Conservation (phyloP, 2,329 filamentous ascomycete genomes). For the Beauveria rudraprayagi region DNA sequence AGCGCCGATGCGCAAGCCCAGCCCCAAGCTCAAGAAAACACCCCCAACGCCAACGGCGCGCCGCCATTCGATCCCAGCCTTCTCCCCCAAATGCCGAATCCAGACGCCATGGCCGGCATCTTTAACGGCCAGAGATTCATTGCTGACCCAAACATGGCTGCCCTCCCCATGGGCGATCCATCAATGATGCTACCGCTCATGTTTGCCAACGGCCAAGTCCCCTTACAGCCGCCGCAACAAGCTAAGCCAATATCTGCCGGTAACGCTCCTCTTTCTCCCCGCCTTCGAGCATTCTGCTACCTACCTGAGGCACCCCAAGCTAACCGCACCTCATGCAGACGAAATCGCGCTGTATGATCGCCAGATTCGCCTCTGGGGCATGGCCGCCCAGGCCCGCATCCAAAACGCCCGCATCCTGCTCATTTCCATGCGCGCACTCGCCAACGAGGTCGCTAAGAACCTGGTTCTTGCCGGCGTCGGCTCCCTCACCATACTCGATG, state of each 20-base stretch:
- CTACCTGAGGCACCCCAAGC: background rate
- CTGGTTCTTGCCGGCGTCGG: conserved; percentile 89
- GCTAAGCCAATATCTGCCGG: conserved; percentile 27
- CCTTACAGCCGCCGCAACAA: background rate
- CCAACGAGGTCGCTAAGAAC: conserved; percentile 95
- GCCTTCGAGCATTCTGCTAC: background rate
- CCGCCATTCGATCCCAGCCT: conserved; percentile 17
- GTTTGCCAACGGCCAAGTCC: conserved; percentile 22
- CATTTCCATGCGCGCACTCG: conserved; percentile 78
- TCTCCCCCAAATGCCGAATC: conserved; percentile 17
- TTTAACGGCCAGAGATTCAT: conserved; percentile 1
- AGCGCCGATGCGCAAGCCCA: conserved; percentile 3
- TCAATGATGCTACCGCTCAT: conserved; percentile 25
- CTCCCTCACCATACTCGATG: conserved; percentile 81
- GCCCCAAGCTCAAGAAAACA: conserved; percentile 12
- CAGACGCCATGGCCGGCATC: conserved; percentile 17
- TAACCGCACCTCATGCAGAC: conserved; percentile 42
- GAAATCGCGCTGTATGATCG: conserved; percentile 97
- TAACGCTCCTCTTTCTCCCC: conserved; percentile 15
- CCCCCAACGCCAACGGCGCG: conserved; percentile 14
- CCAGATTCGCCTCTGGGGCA: conserved; percentile 94
- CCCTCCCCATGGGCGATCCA: conserved; percentile 20
- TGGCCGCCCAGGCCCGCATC: conserved; percentile 88
- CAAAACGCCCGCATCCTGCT: conserved; percentile 84
- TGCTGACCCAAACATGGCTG: background rate